A percentile compares a stretch with the other conserved stretches of the same genome.
These are phyloP conservation scores for Phytophthora pluvialis DNA, from an alignment of 352 stramenopile species.

Conservation along the genomic window DNA sequence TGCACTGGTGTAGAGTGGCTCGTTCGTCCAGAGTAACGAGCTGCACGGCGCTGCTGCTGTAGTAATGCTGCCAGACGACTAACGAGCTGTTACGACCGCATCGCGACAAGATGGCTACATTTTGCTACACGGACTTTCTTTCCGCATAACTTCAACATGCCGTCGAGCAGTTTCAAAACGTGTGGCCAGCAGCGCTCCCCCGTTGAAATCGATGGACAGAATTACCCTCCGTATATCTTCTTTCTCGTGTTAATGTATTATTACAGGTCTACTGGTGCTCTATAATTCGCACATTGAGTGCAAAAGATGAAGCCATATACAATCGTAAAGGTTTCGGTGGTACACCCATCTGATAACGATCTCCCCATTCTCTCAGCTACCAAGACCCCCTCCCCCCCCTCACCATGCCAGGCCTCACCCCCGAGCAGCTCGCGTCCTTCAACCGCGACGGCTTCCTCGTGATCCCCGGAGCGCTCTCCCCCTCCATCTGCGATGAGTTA, in stretches of 20 bases:
- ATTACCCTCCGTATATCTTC: background rate
- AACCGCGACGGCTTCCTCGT: conserved; percentile 74
- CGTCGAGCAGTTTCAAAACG: conserved; percentile 14
- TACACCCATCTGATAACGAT: conserved; percentile 24
- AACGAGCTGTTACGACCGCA: background rate
- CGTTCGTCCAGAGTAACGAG: background rate
- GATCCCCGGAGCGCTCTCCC: conserved; percentile 47
- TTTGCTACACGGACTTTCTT: background rate
- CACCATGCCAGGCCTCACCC: conserved; percentile 47
- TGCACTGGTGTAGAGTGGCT: background rate
- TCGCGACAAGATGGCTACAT: conserved; percentile 23
- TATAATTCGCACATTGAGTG: background rate
- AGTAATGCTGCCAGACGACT: background rate
- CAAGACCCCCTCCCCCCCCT: background rate
- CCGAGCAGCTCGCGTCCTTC: conserved; percentile 68
- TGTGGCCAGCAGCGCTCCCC: conserved; percentile 15
- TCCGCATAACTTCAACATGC: conserved; percentile 21
- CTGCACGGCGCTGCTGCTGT: background rate
- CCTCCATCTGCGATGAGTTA: conserved; percentile 59
- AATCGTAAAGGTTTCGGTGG: conserved; percentile 22
- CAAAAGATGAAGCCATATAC: conserved; percentile 8
- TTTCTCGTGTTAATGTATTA: background rate
- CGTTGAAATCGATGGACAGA: background rate
- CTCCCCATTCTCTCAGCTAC: background rate
- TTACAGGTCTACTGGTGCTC: background rate